phyloP scores from a whole-genome alignment of 2,329 filamentous ascomycete genomes.

The Alternaria longipes region DNA sequence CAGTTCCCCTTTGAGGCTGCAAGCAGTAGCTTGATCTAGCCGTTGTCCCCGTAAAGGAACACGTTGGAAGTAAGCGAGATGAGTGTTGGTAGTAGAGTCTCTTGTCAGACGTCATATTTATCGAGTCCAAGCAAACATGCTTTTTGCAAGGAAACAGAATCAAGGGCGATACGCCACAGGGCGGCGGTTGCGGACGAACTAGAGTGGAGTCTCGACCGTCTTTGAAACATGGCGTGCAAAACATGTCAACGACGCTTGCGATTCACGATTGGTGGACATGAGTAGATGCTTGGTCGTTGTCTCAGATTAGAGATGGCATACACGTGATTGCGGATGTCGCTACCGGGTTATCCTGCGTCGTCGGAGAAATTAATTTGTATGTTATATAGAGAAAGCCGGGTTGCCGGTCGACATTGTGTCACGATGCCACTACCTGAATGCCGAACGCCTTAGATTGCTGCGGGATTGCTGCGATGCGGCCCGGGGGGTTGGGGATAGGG shows the following conservation, averaged over 20 bases:
- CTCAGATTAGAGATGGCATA: constrained; percentile 25
- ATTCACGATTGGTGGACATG: constrained; percentile 34
- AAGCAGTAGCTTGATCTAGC: constrained; percentile 7
- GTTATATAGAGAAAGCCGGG: constrained; percentile 21
- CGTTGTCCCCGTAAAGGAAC: constrained; percentile 4
- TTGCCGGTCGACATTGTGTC: constrained; percentile 5
- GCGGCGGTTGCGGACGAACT: constrained; percentile 10
- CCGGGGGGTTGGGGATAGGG: not conserved
- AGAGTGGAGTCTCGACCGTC: constrained; percentile 15
- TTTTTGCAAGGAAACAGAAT: constrained; percentile 1
- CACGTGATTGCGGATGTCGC: constrained; percentile 28
- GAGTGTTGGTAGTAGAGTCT: not conserved
- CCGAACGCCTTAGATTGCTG: constrained; percentile 4
- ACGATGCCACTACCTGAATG: not conserved
- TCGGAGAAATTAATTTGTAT: constrained; percentile 34
- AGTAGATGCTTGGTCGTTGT: constrained; percentile 19
- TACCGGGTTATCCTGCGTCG: constrained; percentile 15
- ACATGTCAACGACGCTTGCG: constrained; percentile 4
- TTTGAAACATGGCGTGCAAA: constrained; percentile 23
- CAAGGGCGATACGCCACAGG: not conserved
- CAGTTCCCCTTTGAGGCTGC: constrained; percentile 16
- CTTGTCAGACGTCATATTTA: constrained; percentile 1
- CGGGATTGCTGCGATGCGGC: constrained; percentile 4
- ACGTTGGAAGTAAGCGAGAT: constrained; percentile 8
- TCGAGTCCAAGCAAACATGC: not conserved